phyloP scores from a whole-genome alignment of 176 grass and related monocot genomes.

The Bothriochloa decipiens region DNA sequence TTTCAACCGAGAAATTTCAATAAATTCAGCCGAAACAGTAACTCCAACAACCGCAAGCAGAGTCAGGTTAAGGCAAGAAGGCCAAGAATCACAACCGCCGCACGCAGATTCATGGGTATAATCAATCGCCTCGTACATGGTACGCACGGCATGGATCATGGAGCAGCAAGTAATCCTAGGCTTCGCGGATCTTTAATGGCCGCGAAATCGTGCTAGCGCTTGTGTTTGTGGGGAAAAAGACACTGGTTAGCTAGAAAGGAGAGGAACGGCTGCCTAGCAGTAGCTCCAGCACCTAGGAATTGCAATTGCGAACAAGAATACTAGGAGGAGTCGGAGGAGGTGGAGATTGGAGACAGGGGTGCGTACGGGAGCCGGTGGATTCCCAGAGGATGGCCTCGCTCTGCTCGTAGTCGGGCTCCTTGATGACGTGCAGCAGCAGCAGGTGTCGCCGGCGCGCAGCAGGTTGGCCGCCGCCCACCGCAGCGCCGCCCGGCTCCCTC shows the following conservation, averaged over 20 bases:
- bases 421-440: constrained; percentile 65
- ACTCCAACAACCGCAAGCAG: neutral
- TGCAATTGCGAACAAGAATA: neutral
- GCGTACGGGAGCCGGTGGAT: constrained; percentile 62
- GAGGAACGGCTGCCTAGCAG: neutral
- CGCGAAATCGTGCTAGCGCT: neutral
- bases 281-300: neutral
- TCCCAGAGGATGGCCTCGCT: constrained; percentile 85
- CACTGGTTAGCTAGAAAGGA: neutral
- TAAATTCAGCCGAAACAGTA: neutral
- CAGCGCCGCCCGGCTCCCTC: constrained; percentile 66
- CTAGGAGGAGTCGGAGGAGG: too few species aligned
- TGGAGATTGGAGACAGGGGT: neutral
- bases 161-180: neutral
- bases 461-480: constrained; percentile 75
- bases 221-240: neutral
- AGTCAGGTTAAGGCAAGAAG: neutral
- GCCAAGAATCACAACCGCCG: neutral
- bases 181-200: neutral
- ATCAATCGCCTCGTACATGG: neutral
- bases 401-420: constrained; percentile 71
- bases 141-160: neutral
- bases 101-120: too few species aligned
- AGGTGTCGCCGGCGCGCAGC: constrained; percentile 68
- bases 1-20: too few species aligned